Conservation (phyloP, 768 basidiomycete species). For the Calocybe gangraenosa region DNA sequence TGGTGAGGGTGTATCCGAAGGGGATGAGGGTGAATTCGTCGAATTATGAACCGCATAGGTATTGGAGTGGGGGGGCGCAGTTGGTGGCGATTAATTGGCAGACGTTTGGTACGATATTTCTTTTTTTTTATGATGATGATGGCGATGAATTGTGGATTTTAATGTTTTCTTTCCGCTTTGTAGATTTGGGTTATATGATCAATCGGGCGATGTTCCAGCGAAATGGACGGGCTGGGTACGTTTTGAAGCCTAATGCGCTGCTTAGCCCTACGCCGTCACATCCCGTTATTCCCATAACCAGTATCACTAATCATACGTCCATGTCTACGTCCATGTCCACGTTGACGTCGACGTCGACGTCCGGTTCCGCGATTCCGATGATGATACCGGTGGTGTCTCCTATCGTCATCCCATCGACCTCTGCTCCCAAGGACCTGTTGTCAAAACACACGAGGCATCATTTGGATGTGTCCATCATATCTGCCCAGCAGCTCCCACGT, state of each 20-base stretch:
- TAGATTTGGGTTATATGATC: conserved; percentile 88
- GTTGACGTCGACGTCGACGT: conserved; percentile 7
- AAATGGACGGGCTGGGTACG: conserved; percentile 86
- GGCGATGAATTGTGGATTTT: not conserved
- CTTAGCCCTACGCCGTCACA: conserved; percentile 32
- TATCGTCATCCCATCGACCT: not conserved
- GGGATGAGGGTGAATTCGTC: conserved; percentile 78
- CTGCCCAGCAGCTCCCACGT: conserved; percentile 75
- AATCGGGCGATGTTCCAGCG: conserved; percentile 96
- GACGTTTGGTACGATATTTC: conserved; percentile 85
- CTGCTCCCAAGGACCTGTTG: conserved; percentile 53
- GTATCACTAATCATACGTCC: not conserved
- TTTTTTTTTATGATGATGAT: conserved; percentile 11
- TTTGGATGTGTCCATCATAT: conserved; percentile 52
- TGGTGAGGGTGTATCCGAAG: conserved; percentile 88
- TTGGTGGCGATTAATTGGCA: conserved; percentile 97
- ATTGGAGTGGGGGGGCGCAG: conserved; percentile 89
- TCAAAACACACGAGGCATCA: conserved; percentile 53
- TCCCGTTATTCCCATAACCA: not conserved
- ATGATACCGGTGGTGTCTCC: not conserved
- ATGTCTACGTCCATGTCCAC: conserved; percentile 4
- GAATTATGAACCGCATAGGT: conserved; percentile 89
- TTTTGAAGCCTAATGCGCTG: conserved; percentile 82
- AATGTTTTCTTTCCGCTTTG: not conserved
- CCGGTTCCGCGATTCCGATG: conserved; percentile 1